phyloP scores from a whole-genome alignment of 495 filamentous ascomycete genomes.

The Recurvomyces mirabilis region DNA sequence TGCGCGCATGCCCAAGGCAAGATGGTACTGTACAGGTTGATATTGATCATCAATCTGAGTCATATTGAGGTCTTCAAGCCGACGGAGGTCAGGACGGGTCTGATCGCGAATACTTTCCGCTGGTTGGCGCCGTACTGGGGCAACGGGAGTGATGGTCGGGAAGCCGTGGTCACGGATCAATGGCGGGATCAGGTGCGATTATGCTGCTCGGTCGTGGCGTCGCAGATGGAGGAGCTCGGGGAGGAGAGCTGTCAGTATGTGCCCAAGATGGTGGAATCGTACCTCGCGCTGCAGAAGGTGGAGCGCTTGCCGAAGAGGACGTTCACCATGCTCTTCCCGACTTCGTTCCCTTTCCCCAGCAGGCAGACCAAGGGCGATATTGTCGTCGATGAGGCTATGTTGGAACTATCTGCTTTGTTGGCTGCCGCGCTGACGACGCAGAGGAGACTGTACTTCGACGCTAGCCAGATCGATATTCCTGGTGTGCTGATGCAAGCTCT shows the following conservation, averaged over 20 bases:
- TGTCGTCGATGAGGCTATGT: slow-evolving; percentile 75
- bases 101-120: slow-evolving; percentile 70
- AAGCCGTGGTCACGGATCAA: slow-evolving; percentile 60
- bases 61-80: slow-evolving; percentile 67
- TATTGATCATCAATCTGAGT: slow-evolving; percentile 83
- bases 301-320: slow-evolving; percentile 53
- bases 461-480: slow-evolving; percentile 65
- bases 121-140: slow-evolving; percentile 98
- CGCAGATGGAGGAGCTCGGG: slow-evolving; percentile 66
- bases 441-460: slow-evolving; percentile 46
- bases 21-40: slow-evolving; percentile 84
- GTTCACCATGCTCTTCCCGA: slow-evolving; percentile 80
- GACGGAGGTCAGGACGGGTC: slow-evolving; percentile 56
- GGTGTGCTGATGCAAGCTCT: slow-evolving; percentile 62
- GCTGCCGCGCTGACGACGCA: slow-evolving; percentile 61
- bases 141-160: slow-evolving; percentile 27
- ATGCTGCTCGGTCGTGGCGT: slow-evolving; percentile 80
- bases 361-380: slow-evolving; percentile 50
- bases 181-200: slow-evolving; percentile 90
- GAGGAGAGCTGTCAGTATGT: slow-evolving; percentile 76
- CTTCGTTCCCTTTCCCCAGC: slow-evolving; percentile 77
- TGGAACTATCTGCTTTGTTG: slow-evolving; percentile 80
- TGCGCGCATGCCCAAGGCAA: slow-evolving; percentile 82
- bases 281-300: slow-evolving; percentile 57
- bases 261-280: slow-evolving; percentile 82